A percentile compares a stretch with the other conserved stretches of the same genome.
phyloP scores from a whole-genome alignment of 2,329 filamentous ascomycete genomes.

The Penicillium digitatum region DNA sequence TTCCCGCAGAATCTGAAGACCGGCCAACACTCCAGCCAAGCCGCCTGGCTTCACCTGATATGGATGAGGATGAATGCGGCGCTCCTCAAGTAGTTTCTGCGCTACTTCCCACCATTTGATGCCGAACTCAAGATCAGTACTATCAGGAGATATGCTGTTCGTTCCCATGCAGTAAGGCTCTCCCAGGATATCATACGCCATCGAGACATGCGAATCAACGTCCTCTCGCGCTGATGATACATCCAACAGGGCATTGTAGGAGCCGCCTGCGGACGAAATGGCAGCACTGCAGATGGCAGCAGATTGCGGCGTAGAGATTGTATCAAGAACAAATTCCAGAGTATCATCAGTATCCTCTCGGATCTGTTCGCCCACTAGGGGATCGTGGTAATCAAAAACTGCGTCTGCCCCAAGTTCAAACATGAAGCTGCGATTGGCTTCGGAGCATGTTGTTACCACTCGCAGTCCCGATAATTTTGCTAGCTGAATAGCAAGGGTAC shows the following conservation, averaged over 20 bases:
- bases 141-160: slow-evolving; percentile 3
- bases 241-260: slow-evolving; percentile 19
- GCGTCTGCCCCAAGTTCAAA: slow-evolving; percentile 29
- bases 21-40: slow-evolving; percentile 14
- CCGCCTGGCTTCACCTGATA: slow-evolving; percentile 16
- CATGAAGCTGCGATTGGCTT: slow-evolving; percentile 17
- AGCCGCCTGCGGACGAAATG: slow-evolving; percentile 17
- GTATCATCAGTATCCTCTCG: slow-evolving; percentile 20
- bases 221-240: slow-evolving; percentile 16
- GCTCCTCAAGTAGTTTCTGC: slow-evolving; percentile 13
- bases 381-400: slow-evolving; percentile 35
- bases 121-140: slow-evolving; percentile 15
- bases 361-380: slow-evolving; percentile 27
- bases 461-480: slow-evolving; percentile 31
- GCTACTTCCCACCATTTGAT: slow-evolving; percentile 11
- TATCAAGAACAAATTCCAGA: slow-evolving; percentile 21
- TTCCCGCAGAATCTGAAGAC: slow-evolving; percentile 20
- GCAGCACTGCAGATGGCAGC: slow-evolving; percentile 20
- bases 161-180: slow-evolving; percentile 19
- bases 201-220: slow-evolving; percentile 19
- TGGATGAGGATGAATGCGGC: slow-evolving; percentile 18
- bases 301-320: slow-evolving; percentile 19
- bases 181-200: slow-evolving; percentile 22
- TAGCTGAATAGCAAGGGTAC: slow-evolving; percentile 39
- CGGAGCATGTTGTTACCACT: slow-evolving; percentile 25